Conservation (phyloP, 1,139 yeast species). For the Candida tetrigidarum region DNA sequence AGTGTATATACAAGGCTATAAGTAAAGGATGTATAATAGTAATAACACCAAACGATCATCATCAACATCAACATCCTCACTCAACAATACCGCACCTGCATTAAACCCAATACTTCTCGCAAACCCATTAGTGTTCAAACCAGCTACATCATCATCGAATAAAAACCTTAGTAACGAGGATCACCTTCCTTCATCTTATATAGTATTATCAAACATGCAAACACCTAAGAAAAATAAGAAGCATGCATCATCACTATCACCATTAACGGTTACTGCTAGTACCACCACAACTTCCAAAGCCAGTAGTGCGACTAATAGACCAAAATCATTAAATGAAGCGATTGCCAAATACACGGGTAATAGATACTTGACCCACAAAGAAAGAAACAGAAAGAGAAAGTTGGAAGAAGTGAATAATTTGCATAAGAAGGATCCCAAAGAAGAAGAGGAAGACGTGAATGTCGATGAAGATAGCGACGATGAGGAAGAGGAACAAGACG, state of each 20-base stretch:
- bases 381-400: constrained; percentile 34
- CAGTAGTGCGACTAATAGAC: constrained; percentile 28
- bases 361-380: constrained; percentile 47
- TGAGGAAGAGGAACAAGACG: constrained; percentile 13
- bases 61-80: background rate
- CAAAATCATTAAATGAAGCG: constrained; percentile 63
- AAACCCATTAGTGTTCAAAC: constrained; percentile 7
- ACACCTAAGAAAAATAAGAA: background rate
- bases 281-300: background rate
- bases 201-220: constrained; percentile 35
- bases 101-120: constrained; percentile 4
- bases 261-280: background rate
- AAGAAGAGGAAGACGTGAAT: constrained; percentile 17
- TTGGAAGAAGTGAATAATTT: constrained; percentile 11
- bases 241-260: background rate
- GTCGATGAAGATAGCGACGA: constrained; percentile 18
- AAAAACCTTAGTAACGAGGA: constrained; percentile 6
- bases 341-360: constrained; percentile 62
- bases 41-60: background rate
- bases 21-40: constrained; percentile 2
- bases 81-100: background rate
- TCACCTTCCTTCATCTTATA: constrained; percentile 21
- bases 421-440: constrained; percentile 6
- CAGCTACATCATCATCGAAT: constrained; percentile 6
- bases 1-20: background rate